These are phyloP conservation scores for Aspergillus tanneri DNA, from an alignment of 2,329 filamentous ascomycete species.

Conservation along the genomic window DNA sequence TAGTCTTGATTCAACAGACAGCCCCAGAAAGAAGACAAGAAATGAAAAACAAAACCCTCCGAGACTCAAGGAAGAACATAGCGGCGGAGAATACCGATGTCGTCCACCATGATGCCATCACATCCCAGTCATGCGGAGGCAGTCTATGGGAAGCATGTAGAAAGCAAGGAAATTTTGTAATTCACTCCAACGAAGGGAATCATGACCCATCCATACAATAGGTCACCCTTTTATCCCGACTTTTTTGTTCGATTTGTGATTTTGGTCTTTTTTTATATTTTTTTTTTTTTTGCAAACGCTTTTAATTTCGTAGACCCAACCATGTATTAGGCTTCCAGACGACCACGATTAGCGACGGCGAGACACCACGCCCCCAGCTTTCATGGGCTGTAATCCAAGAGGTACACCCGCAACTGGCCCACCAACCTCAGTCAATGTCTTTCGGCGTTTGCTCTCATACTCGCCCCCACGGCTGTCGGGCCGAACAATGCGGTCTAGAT, in stretches of 20 bases:
- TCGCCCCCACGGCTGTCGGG: slow-evolving; percentile 61
- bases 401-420: slow-evolving; percentile 44
- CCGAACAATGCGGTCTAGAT: slow-evolving; percentile 64
- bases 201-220: not conserved
- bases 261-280: no score
- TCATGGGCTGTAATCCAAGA: slow-evolving; percentile 44
- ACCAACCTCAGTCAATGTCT: slow-evolving; percentile 67
- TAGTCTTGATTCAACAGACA: slow-evolving; percentile 5
- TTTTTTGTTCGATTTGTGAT: slow-evolving; percentile 10
- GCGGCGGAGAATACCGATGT: no score
- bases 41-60: not conserved
- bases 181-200: slow-evolving; percentile 15
- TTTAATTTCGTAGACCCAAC: not conserved
- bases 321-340: no score
- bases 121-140: not conserved
- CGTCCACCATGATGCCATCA: no score
- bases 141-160: slow-evolving; percentile 15
- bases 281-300: not conserved
- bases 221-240: slow-evolving; percentile 9
- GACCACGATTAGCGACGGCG: slow-evolving; percentile 41
- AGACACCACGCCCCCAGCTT: slow-evolving; percentile 42
- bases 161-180: slow-evolving; percentile 12
- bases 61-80: not conserved
- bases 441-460: slow-evolving; percentile 71
- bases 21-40: not conserved